These are phyloP conservation scores for Pelargonium australe DNA, from an alignment of 441 rosid species.

Conservation along the genomic window DNA sequence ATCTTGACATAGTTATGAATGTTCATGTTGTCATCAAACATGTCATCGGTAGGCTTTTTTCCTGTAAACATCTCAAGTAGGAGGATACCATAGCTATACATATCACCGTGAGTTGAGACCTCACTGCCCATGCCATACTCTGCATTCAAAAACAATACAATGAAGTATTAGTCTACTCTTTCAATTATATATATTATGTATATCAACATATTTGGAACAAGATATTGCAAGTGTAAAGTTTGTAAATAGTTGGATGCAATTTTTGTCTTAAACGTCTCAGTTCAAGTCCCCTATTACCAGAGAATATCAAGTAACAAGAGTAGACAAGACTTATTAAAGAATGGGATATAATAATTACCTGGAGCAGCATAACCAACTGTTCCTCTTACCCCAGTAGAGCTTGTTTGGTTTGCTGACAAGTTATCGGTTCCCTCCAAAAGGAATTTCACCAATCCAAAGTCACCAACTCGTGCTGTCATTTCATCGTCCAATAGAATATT, in stretches of 20 bases:
- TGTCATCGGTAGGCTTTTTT: slow-evolving; percentile 5
- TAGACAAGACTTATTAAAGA: neutral
- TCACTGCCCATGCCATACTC: slow-evolving; percentile 7
- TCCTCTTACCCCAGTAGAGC: neutral
- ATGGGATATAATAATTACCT: neutral
- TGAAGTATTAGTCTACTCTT: too few species aligned
- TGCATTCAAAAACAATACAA: neutral
- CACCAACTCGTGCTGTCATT: slow-evolving; percentile 6
- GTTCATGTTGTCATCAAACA: slow-evolving; percentile 11
- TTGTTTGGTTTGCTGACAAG: neutral
- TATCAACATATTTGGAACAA: neutral
- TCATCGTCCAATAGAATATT: slow-evolving; percentile 1
- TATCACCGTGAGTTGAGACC: neutral
- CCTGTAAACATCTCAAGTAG: slow-evolving; percentile 5
- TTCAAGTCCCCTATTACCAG: too few species aligned
- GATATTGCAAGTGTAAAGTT: too few species aligned
- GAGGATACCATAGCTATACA: slow-evolving; percentile 5
- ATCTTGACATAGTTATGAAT: neutral
- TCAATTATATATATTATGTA: too few species aligned
- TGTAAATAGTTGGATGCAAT: too few species aligned
- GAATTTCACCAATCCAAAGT: slow-evolving; percentile 5
- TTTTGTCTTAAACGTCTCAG: too few species aligned
- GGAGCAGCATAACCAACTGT: slow-evolving; percentile 11
- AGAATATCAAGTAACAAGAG: too few species aligned
- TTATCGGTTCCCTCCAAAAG: fast-evolving